Evolutionary conservation across 495 filamentous ascomycete species (phyloP), one percentile per base, ranked within the genome.

Genomic region (Cercophora newfieldiana): DNA sequence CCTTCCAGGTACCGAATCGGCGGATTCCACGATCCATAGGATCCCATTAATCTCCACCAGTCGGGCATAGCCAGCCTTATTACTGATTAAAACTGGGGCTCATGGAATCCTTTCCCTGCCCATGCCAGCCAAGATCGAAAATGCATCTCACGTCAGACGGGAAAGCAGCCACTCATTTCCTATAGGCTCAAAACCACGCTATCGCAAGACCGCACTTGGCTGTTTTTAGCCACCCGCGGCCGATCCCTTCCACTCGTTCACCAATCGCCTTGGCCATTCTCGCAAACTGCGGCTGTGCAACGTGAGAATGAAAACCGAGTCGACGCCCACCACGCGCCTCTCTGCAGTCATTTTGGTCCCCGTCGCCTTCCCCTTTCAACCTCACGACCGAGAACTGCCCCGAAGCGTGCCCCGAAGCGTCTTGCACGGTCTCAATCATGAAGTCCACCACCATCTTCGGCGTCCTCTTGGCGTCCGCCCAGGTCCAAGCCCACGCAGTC

Each of bases 401-500:
- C 19, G n/a, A 53, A 24, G 21, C 10, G 2, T 53, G 10, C 50
- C n/a, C n/a, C n/a, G n/a, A n/a, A 53, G 16, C 8, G 7, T 53
- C 21, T 53, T 24, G n/a, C 19, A 3, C n/a, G 16, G 10, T 19
- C 21, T 3, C 12, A 14, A 26, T 7, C 50, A 53, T 53, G 50
- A 53, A 53, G n/a, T 53, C 50, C 5, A 4, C 37, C 12, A 53
- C 50, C 50, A 8, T 53, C 24, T n/a, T 53, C 50, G 2, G 8
- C 50, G n/a, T 19, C 50, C 50, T 53, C 50, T 7, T 22, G n/a
- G n/a, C 7, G 7, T 16, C n/a, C 6, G 50, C 14, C 2, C 2
- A 8, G 8, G 50, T 22, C n/a, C 6, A 51, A 51, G 89, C 92
- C 50, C 94, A 97, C 74, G 93, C 86, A 18, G 83, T 96, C 72